phyloP scores from a whole-genome alignment of 495 filamentous ascomycete genomes.

The Lasiosphaeria hispida region DNA sequence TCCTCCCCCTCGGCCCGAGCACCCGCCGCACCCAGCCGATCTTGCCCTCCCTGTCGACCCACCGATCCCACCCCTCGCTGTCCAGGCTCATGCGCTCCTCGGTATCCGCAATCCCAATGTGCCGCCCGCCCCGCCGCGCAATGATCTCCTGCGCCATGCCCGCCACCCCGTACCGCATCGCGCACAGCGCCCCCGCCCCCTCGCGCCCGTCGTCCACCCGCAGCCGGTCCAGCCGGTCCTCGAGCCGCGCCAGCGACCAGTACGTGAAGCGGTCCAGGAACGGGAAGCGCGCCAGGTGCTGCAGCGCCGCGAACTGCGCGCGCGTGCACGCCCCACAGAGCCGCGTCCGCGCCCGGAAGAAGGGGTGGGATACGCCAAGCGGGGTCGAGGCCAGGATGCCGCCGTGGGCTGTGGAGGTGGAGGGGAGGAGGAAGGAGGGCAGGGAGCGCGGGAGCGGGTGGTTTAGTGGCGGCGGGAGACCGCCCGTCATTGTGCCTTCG shows the following conservation, averaged over 20 bases:
- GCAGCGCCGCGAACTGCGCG: background rate
- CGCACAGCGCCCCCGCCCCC: slow-evolving; percentile 3
- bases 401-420: no score
- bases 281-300: background rate
- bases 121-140: background rate
- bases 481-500: slow-evolving; percentile 1
- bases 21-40: background rate
- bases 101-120: slow-evolving; percentile 4
- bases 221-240: slow-evolving; percentile 5
- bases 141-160: slow-evolving; percentile 7
- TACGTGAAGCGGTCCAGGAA: slow-evolving; percentile 10
- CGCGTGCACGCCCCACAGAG: background rate
- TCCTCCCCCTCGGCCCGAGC: slow-evolving; percentile 2
- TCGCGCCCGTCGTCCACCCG: slow-evolving; percentile 2
- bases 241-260: slow-evolving; percentile 1
- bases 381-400: background rate
- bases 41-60: background rate
- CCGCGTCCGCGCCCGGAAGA: background rate
- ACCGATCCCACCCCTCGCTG: background rate
- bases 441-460: background rate
- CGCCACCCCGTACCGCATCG: slow-evolving; percentile 2
- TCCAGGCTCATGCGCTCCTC: slow-evolving; percentile 1
- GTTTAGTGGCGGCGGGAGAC: background rate
- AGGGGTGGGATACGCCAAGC: background rate
- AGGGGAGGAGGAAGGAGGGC: background rate